Conservation (phyloP, 345 rosid species). For the Lagerstroemia speciosa region DNA sequence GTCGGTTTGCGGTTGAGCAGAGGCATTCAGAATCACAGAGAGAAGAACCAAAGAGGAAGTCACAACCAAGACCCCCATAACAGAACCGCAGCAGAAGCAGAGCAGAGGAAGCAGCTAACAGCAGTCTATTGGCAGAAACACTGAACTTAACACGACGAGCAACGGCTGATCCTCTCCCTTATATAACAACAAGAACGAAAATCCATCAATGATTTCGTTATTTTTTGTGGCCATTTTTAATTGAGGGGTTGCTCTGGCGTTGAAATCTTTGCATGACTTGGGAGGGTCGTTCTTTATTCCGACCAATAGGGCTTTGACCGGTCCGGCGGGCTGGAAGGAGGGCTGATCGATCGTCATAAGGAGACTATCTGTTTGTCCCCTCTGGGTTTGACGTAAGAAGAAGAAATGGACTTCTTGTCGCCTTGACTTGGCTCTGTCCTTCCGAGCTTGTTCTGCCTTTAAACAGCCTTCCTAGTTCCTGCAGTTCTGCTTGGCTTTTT, state of each 20-base stretch:
- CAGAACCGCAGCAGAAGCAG: neutral
- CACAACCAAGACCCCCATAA: conserved; percentile 24
- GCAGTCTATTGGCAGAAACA: neutral
- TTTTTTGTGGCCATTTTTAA: neutral
- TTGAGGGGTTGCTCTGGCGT: neutral
- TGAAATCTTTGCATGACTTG: neutral
- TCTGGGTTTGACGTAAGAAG: neutral
- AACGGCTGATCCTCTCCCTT: conserved; percentile 3
- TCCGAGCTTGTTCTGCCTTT: neutral
- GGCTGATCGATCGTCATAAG: neutral
- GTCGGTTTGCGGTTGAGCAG: conserved; percentile 34
- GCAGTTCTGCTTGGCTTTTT: no score
- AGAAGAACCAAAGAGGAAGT: conserved; percentile 9
- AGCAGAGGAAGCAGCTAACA: neutral
- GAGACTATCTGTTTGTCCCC: neutral
- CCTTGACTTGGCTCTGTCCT: neutral
- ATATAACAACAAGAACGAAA: neutral
- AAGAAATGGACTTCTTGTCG: neutral
- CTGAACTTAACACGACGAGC: neutral
- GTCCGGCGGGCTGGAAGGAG: conserved; percentile 5
- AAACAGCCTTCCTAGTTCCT: no score
- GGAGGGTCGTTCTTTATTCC: neutral
- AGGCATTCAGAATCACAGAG: conserved; percentile 27
- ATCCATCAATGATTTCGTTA: neutral
- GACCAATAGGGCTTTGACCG: neutral